A percentile compares a stretch with the other conserved stretches of the same genome.
Conservation (phyloP, 805 yeast species). For the Ogataea neopini region DNA sequence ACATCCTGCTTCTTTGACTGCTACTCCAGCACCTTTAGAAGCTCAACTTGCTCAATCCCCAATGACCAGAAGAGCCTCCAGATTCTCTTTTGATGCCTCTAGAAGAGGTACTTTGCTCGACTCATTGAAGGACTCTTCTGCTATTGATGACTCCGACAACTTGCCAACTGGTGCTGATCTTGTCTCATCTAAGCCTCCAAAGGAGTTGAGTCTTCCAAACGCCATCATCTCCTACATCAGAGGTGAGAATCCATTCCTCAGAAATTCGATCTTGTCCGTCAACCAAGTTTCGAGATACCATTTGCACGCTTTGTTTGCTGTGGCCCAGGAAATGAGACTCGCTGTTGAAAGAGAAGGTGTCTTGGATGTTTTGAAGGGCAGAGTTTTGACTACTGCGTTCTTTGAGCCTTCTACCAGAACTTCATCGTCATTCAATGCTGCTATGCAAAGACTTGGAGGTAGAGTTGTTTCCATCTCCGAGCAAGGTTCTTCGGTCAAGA, state of each 20-base stretch:
- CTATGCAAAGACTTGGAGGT: constrained; percentile 99
- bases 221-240: constrained; percentile 78
- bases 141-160: constrained; percentile 43
- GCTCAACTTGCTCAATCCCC: constrained; percentile 36
- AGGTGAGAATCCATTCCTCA: constrained; percentile 83
- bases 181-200: constrained; percentile 72
- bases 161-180: constrained; percentile 61
- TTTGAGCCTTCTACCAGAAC: constrained; percentile 99
- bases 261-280: constrained; percentile 86
- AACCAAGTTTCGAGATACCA: constrained; percentile 85
- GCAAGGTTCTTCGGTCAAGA: constrained; percentile 88
- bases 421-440: constrained; percentile 95
- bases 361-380: constrained; percentile 84
- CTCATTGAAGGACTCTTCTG: constrained; percentile 35
- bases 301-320: constrained; percentile 88
- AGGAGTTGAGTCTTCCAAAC: constrained; percentile 72
- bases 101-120: constrained; percentile 38
- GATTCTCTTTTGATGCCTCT: constrained; percentile 52
- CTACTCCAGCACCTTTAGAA: constrained; percentile 33
- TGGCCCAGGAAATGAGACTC: constrained; percentile 96
- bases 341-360: constrained; percentile 97
- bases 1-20: constrained; percentile 38
- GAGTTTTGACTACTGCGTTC: constrained; percentile 91
- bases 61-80: constrained; percentile 40
- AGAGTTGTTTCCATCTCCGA: constrained; percentile 87